These are phyloP conservation scores for Asterophora lycoperdoides DNA, from an alignment of 768 basidiomycete genomes.

Conservation along the genomic window DNA sequence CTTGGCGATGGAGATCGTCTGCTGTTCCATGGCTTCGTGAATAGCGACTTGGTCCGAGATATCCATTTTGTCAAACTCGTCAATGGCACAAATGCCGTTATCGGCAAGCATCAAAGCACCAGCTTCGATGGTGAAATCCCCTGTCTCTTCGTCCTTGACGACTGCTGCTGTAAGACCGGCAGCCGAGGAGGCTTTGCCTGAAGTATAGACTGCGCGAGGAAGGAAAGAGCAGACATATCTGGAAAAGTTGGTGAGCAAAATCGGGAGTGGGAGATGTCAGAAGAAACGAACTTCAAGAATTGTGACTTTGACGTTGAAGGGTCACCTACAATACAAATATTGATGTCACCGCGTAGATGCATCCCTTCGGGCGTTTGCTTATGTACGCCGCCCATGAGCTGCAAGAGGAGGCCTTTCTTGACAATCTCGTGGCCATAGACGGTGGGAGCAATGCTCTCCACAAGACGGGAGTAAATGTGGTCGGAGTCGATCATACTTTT, in stretches of 20 bases:
- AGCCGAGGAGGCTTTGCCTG: conserved; percentile 98
- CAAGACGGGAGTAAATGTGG: conserved; percentile 91
- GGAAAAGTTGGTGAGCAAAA: neutral
- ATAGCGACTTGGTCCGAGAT: conserved; percentile 97
- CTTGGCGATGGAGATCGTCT: conserved; percentile 98
- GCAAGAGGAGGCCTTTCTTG: conserved; percentile 93
- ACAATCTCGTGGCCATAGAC: conserved; percentile 99
- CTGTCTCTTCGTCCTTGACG: conserved; percentile 97
- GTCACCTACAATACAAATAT: conserved; percentile 97
- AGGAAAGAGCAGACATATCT: conserved; percentile 98
- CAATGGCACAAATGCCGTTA: conserved; percentile 99
- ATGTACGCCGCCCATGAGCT: conserved; percentile 98
- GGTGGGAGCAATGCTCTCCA: conserved; percentile 93
- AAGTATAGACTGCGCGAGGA: conserved; percentile 96
- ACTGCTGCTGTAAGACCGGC: conserved; percentile 99
- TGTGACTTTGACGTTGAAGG: conserved; percentile 98
- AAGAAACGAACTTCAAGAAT: conserved; percentile 80
- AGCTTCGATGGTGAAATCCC: conserved; percentile 99
- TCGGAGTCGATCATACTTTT: conserved; percentile 91
- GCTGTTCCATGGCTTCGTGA: conserved; percentile 99
- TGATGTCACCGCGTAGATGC: conserved; percentile 97
- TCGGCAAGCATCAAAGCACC: conserved; percentile 99
- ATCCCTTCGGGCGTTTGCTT: conserved; percentile 96
- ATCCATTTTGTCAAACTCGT: conserved; percentile 99
- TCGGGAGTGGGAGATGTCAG: neutral